Percentiles rank a stretch among this genome's conserved stretches.
Evolutionary conservation across 140 eudicot species (phyloP).

Genomic region (Cichorium intybus): DNA sequence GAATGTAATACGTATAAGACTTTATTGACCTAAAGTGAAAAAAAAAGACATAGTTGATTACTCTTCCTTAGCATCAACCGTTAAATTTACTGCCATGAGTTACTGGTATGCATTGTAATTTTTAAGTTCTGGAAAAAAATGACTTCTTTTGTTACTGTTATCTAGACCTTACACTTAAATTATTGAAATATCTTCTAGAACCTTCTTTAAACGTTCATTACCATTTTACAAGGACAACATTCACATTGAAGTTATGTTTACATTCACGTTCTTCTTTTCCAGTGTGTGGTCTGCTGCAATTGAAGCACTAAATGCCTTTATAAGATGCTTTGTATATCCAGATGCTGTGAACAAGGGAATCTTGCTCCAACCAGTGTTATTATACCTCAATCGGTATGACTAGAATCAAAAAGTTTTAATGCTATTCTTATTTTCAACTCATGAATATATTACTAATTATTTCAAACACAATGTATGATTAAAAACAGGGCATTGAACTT

Average conservation of each 20-base stretch:
- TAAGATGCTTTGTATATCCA: slow-evolving; percentile 73
- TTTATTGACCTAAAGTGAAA: background rate
- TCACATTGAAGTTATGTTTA: background rate
- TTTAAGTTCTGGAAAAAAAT: background rate
- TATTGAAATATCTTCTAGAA: background rate
- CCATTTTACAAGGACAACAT: background rate
- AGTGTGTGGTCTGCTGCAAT: slow-evolving; percentile 98
- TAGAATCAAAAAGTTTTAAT: slow-evolving; percentile 5
- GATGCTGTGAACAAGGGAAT: slow-evolving; percentile 65
- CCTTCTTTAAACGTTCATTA: background rate
- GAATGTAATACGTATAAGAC: background rate
- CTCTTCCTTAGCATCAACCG: background rate
- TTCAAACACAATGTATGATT: slow-evolving; percentile 23
- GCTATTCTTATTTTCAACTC: slow-evolving; percentile 8
- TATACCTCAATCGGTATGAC: slow-evolving; percentile 75
- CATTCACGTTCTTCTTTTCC: slow-evolving; percentile 10
- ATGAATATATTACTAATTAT: slow-evolving; percentile 20
- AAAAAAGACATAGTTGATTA: background rate
- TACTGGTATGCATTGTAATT: too few relatives aligned
- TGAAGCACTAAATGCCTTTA: slow-evolving; percentile 81
- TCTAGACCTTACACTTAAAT: background rate
- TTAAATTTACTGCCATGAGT: background rate
- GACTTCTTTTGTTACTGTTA: slow-evolving; percentile 8
- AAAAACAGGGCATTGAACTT: slow-evolving; percentile 78
- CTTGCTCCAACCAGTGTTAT: slow-evolving; percentile 86